Evolutionary conservation across 73 alveolate genomes (phyloP).

Genomic region (Durusdinium trenchii): DNA sequence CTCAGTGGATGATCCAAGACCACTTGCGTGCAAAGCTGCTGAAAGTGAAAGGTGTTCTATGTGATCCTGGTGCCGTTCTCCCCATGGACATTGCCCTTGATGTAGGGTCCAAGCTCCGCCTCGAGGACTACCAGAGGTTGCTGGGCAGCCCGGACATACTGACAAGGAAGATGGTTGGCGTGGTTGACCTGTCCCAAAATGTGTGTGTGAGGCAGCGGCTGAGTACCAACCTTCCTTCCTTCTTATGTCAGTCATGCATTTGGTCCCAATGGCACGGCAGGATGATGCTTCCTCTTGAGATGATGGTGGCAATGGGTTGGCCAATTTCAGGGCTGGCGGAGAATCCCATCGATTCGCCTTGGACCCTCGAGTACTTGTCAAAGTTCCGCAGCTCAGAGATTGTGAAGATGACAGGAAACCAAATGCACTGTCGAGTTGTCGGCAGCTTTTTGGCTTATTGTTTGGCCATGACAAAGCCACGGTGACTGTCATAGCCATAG

Average conservation of each 20-base stretch:
- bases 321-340: background rate
- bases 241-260: background rate
- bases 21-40: background rate
- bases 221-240: background rate
- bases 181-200: conserved; percentile 17
- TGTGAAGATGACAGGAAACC: conserved; percentile 26
- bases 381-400: background rate
- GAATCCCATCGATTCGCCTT: background rate
- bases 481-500: no score
- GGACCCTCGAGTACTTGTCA: background rate
- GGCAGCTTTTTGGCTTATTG: background rate
- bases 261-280: background rate
- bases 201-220: background rate
- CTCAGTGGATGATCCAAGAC: background rate
- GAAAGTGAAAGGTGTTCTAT: background rate
- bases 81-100: background rate
- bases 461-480: no score
- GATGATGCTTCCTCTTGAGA: background rate
- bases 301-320: conserved; percentile 21
- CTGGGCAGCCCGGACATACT: background rate
- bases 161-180: background rate
- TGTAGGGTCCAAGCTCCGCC: background rate
- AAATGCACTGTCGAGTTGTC: conserved; percentile 11
- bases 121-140: background rate
- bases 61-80: background rate